Conservation (phyloP, 2,329 filamentous ascomycete species). For the Aureobasidium subglaciale region DNA sequence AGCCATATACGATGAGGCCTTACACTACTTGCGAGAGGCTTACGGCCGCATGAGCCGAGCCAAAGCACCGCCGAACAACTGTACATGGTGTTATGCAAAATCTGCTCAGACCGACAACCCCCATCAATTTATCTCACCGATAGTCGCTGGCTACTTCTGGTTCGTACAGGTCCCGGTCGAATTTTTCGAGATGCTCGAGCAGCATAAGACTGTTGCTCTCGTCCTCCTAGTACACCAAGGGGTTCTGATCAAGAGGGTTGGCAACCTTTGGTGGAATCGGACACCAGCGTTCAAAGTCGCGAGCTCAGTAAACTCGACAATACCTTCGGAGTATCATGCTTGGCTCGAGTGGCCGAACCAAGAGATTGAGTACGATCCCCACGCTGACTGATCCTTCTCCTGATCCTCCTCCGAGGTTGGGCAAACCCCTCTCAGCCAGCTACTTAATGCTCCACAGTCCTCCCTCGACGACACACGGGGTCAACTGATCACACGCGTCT, state of each 20-base stretch:
- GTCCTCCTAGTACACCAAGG: constrained; percentile 5
- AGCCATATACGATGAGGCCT: constrained; percentile 4
- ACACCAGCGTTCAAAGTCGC: constrained; percentile 10
- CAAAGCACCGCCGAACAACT: not conserved
- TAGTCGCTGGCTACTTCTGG: constrained; percentile 7
- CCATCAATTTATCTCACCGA: constrained; percentile 1
- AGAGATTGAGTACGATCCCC: constrained; percentile 2
- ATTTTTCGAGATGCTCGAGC: constrained; percentile 12
- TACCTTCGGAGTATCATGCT: constrained; percentile 7
- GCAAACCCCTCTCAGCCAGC: not conserved
- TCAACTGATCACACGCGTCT: too few relatives aligned
- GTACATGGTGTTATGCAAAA: constrained; percentile 10
- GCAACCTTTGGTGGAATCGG: constrained; percentile 8
- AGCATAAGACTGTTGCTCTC: constrained; percentile 8
- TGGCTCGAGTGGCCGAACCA: constrained; percentile 13
- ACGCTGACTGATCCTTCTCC: not conserved
- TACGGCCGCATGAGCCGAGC: constrained; percentile 14
- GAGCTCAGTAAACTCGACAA: not conserved
- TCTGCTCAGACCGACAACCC: not conserved
- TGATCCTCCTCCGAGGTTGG: not conserved
- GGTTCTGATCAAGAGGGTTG: not conserved
- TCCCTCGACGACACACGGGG: not conserved
- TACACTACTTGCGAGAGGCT: constrained; percentile 9
- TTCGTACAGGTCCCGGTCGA: not conserved
- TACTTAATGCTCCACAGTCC: not conserved